Evolutionary conservation across 140 eudicot species (phyloP), one percentile per base, ranked within the genome.

Genomic region (Oenanthe javanica): DNA sequence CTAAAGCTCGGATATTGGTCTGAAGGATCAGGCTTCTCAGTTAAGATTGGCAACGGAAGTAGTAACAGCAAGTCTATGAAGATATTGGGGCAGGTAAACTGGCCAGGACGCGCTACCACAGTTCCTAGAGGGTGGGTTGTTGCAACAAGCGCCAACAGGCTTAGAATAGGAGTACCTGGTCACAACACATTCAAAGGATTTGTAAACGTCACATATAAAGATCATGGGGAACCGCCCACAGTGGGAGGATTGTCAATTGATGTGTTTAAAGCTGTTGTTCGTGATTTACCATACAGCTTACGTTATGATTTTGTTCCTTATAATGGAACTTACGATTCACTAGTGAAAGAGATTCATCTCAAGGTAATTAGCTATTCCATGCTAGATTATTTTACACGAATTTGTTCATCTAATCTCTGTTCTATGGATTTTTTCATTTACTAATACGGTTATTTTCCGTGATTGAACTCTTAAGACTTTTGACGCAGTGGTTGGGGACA

Each of bases 91-190:
- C 75, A 59, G 42, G 57, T 78, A 16, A 59, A 42, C 73, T 78
- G 74, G 51, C 54, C 81, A 14, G 55, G 73, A 38, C 55, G 57
- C 10, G 23, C 57, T n/a, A 16, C 23, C 23, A 18, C 57, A 3
- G 75, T 63, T 9, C 81, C 57, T 9, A 78, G 31, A 63, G 74
- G 81, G 46, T 63, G 72, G 72, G 42, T 13, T 9, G 72, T 43
- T 40, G 51, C 81, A 9, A 78, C 16, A 18, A 43, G 40, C 49
- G 5, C 31, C 27, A 43, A 72, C 77, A 19, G 15, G 31, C 74
- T 78, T 23, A 78, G 12, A 63, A 40, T 78, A 18, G 81, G 81
- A 13, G 61, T 78, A 11, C 75, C 81, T 3, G 54, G 19, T 42
- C n/a, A 14, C 18, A 11, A 16, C n/a, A 43, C 57, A 4, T 78